These are phyloP conservation scores for Debaryomyces sp. DNA, from an alignment of 1,139 yeast species.

Conservation along the genomic window DNA sequence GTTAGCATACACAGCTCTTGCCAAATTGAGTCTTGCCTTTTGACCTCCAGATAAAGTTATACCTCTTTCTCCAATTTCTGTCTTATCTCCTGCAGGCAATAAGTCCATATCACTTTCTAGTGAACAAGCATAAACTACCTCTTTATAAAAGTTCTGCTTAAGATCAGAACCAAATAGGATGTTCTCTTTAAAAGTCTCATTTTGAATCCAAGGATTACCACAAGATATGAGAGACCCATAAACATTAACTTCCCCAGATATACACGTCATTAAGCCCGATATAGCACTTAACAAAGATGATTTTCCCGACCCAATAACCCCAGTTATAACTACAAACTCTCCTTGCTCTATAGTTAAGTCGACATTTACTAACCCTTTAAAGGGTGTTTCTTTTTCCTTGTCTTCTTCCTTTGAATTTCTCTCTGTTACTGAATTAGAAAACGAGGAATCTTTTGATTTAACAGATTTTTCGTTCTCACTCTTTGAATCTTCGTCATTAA, in stretches of 20 bases:
- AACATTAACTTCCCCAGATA: slow-evolving; percentile 50
- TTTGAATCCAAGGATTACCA: slow-evolving; percentile 79
- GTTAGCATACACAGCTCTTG: slow-evolving; percentile 79
- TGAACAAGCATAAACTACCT: slow-evolving; percentile 65
- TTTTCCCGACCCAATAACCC: slow-evolving; percentile 73
- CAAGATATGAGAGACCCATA: slow-evolving; percentile 49
- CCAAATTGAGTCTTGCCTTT: slow-evolving; percentile 82
- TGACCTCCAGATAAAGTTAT: slow-evolving; percentile 93
- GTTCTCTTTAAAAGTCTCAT: slow-evolving; percentile 76
- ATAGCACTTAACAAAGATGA: slow-evolving; percentile 64
- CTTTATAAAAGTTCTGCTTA: slow-evolving; percentile 56
- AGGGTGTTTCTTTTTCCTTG: not conserved
- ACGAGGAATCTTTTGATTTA: not conserved
- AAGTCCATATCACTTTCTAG: slow-evolving; percentile 67
- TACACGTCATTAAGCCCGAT: slow-evolving; percentile 60
- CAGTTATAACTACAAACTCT: slow-evolving; percentile 68
- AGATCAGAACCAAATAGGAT: slow-evolving; percentile 68
- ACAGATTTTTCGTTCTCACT: slow-evolving; percentile 8
- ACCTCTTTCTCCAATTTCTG: slow-evolving; percentile 94
- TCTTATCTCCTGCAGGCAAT: slow-evolving; percentile 78
- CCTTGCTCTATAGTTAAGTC: slow-evolving; percentile 50
- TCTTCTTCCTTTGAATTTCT: slow-evolving; percentile 19
- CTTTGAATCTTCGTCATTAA: slow-evolving; percentile 17
- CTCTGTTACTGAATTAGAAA: slow-evolving; percentile 9
- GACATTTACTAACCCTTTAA: slow-evolving; percentile 32